phyloP scores from a whole-genome alignment of 768 basidiomycete genomes.

The Sarcodon sp. region DNA sequence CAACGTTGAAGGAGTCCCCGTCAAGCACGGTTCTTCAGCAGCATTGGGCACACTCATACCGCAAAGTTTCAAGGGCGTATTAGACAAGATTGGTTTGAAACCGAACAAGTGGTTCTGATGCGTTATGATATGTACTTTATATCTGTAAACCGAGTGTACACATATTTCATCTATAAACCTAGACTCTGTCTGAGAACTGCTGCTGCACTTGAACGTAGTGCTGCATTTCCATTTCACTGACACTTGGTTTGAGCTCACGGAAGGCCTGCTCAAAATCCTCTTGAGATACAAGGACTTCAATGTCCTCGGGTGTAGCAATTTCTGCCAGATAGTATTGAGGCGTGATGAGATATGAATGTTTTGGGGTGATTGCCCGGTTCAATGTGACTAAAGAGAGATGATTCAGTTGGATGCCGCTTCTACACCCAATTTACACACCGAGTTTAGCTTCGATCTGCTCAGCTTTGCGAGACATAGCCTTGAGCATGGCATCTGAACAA shows the following conservation, averaged over 20 bases:
- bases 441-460: slow-evolving; percentile 66
- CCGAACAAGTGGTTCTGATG: slow-evolving; percentile 45
- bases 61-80: slow-evolving; percentile 36
- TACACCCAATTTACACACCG: slow-evolving; percentile 23
- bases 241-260: slow-evolving; percentile 59
- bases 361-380: slow-evolving; percentile 32
- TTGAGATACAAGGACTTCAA: slow-evolving; percentile 59
- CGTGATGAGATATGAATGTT: slow-evolving; percentile 59
- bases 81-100: slow-evolving; percentile 39
- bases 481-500: slow-evolving; percentile 92
- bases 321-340: slow-evolving; percentile 87
- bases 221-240: slow-evolving; percentile 75
- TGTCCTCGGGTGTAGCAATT: slow-evolving; percentile 56
- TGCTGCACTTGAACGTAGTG: slow-evolving; percentile 68
- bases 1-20: slow-evolving; percentile 34
- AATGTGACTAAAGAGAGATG: slow-evolving; percentile 10
- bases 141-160: slow-evolving; percentile 13
- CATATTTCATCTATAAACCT: slow-evolving; percentile 17
- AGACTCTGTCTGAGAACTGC: slow-evolving; percentile 39
- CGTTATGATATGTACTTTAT: slow-evolving; percentile 16
- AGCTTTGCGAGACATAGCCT: slow-evolving; percentile 87
- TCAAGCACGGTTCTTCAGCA: slow-evolving; percentile 25
- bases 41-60: slow-evolving; percentile 35
- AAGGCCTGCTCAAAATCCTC: slow-evolving; percentile 74
- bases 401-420: too few species aligned